Evolutionary conservation across 2,329 filamentous ascomycete species (phyloP), one percentile per base, ranked within the genome.

Genomic region (Penicillium sp.): DNA sequence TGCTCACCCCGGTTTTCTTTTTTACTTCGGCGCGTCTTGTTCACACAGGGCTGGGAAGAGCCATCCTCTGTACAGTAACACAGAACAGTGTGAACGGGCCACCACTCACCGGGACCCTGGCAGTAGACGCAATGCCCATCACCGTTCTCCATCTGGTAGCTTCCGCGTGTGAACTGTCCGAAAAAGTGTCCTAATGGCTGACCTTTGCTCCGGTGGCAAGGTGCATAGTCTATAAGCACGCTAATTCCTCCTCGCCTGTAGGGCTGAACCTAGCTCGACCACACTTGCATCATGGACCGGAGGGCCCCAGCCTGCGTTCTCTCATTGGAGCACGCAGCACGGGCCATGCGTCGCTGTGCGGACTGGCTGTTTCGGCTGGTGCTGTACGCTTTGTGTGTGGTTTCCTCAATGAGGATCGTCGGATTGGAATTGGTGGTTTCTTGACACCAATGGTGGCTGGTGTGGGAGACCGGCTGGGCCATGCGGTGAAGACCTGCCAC

Each of bases 231-330:
- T 48, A 43, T 46, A 46, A 47, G 49, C 53, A 51, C 49, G 29
- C 51, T 56, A 58, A 51, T 36, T 41, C 29, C 47, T 20, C 41
- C 40, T 47, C 51, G 49, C 37, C 20, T 48, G 40, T 61, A 62
- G 54, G 59, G 58, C 58, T 62, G 59, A 58, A 47, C 29, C 50
- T 57, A 60, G 40, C 44, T 40, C 34, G 20, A 12, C 29, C 42
- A 55, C 32, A 17, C 18, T 33, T 54, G 53, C 55, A 49, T 58
- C 46, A 51, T 46, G 18, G 42, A 20, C 20, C 20, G 12, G 17
- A 40, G 17, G n/a, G 27, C 13, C 27, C 40, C 45, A 32, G 17
- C 21, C 45, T 17, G 24, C 13, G 15, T 3, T 9, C 26, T 23
- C 32, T 18, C 7, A 33, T 30, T 49, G 39, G 29, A 34, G 30